Evolutionary conservation across 108 stramenopile species (phyloP).

Genomic region (Skeletonema costatum): DNA sequence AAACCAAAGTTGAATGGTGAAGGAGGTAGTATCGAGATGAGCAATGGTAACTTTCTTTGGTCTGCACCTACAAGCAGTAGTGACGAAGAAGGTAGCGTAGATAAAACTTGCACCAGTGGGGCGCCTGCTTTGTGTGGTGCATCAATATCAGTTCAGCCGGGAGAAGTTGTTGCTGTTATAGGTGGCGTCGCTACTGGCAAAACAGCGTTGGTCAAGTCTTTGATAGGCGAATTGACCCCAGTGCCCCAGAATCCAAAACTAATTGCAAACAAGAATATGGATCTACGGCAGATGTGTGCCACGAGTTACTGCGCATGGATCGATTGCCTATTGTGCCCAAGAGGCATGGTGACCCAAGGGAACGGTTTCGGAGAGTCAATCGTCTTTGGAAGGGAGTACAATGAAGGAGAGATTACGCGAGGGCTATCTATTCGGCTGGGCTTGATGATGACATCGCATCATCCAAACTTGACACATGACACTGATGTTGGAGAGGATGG

Average conservation of each 20-base stretch:
- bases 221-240: constrained; percentile 88
- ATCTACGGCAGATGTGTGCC: constrained; percentile 45
- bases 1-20: constrained; percentile 27
- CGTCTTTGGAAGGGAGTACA: constrained; percentile 80
- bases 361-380: constrained; percentile 79
- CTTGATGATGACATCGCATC: constrained; percentile 69
- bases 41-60: constrained; percentile 77
- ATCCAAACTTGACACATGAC: constrained; percentile 57
- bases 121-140: constrained; percentile 63
- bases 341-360: constrained; percentile 88
- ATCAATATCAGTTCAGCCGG: constrained; percentile 59
- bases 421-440: constrained; percentile 70
- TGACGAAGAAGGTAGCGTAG: constrained; percentile 15
- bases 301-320: constrained; percentile 51
- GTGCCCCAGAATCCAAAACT: constrained; percentile 43
- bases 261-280: not conserved
- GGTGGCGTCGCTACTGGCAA: constrained; percentile 93
- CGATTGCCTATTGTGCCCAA: constrained; percentile 78
- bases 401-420: constrained; percentile 69
- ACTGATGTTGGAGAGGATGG: constrained; percentile 83
- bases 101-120: constrained; percentile 18
- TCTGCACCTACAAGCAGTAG: constrained; percentile 11
- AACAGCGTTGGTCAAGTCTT: constrained; percentile 69
- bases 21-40: constrained; percentile 70
- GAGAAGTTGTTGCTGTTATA: constrained; percentile 84